Evolutionary conservation across 768 basidiomycete species (phyloP).

Genomic region (Leccinum fibrillosum): DNA sequence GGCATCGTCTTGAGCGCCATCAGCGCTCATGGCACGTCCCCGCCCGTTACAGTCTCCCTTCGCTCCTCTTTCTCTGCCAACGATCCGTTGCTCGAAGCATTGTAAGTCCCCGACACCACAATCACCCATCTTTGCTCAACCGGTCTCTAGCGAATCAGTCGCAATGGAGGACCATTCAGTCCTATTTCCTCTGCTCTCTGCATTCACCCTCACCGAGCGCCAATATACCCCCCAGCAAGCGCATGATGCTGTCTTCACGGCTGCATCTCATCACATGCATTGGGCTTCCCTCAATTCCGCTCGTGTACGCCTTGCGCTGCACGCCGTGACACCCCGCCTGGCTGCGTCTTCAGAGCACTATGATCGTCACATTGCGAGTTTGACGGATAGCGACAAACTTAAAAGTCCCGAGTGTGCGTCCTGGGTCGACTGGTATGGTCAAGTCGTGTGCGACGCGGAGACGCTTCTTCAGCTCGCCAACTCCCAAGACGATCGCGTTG

Average conservation of each 20-base stretch:
- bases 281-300: constrained; percentile 52
- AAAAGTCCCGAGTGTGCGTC: constrained; percentile 46
- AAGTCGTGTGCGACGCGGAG: constrained; percentile 65
- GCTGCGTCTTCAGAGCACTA: constrained; percentile 84
- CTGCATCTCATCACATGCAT: constrained; percentile 44
- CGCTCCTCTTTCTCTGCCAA: constrained; percentile 26
- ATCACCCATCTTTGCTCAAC: constrained; percentile 1
- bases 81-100: constrained; percentile 30
- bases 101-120: constrained; percentile 21
- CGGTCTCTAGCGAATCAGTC: constrained; percentile 69
- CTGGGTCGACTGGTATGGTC: constrained; percentile 86
- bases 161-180: constrained; percentile 64
- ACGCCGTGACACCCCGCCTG: constrained; percentile 75
- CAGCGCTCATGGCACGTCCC: constrained; percentile 21
- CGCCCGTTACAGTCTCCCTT: constrained; percentile 29
- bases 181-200: constrained; percentile 72
- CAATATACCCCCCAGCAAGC: constrained; percentile 43
- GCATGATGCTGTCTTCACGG: constrained; percentile 38
- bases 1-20: constrained; percentile 17
- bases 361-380: constrained; percentile 32
- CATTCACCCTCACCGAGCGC: constrained; percentile 51
- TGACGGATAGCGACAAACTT: constrained; percentile 26
- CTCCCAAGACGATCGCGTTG: constrained; percentile 40
- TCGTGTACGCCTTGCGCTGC: constrained; percentile 72
- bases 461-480: constrained; percentile 52